Evolutionary conservation across 345 rosid genomes (phyloP), one percentile per base, ranked within the genome.

Genomic region (Eucalyptus urophylla): DNA sequence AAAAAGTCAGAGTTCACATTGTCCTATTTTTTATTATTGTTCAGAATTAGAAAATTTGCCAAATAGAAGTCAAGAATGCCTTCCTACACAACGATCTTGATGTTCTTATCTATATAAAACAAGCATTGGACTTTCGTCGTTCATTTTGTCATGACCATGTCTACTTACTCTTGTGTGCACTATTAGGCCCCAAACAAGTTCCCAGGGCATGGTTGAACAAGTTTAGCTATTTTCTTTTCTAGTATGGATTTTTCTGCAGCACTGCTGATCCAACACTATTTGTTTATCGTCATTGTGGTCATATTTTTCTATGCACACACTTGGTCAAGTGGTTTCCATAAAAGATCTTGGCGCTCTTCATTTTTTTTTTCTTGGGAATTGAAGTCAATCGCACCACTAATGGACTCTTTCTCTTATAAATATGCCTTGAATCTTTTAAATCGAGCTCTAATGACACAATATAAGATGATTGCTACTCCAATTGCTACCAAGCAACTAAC

Each of bases 121-220:
- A 22, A 56, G 6, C 62, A 24, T 56, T 0, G 3, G 21, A 24
- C 29, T 56, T 56, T 0, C 6, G 0, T 56, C 6, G 0, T 24
- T 56, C 62, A 56, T 56, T 0, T 56, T 6, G 0, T 56, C 13
- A 0, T 56, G 27, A 24, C 62, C 62, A 56, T 56, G 29, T 56
- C 29, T 24, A 8, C 29, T 56, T 56, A 24, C 27, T 56, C 62
- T 0, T 8, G 12, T 1, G 1, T 56, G 27, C 62, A 22, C 27
- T 56, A 56, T 56, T 0, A 22, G 62, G 29, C 62, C 62, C 12
- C 29, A 56, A 0, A 56, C 29, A 56, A 24, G 27, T 56, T 56
- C 29, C 62, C 29, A 56, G 2, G 62, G 62, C 62, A 56, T 0
- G 13, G 13, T 56, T 56, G 0, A 24, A 56, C 6, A 24, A 0